Evolutionary conservation across 257 asterid species (phyloP), one percentile per base, ranked within the genome.

Genomic region (Linderniella brevidens): DNA sequence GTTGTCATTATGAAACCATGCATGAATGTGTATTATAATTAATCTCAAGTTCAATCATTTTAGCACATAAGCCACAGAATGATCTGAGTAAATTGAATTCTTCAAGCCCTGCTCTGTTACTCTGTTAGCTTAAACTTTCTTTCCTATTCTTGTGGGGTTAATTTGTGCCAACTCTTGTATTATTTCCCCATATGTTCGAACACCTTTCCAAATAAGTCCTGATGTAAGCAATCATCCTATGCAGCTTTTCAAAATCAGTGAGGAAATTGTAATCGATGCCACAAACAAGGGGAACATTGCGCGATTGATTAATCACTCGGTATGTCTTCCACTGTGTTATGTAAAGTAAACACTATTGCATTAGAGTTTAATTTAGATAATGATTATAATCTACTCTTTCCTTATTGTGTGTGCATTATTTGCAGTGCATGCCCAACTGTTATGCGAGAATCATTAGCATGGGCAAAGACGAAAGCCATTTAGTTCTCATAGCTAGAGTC

Each of bases 401-500:
- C 6, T 6, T 25, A 25, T 25, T 25, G 3, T 25, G 6, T 25
- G 32, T 25, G 6, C 6, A 25, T 46, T 52, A 58, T 32, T 11
- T 66, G 64, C 85, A 90, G 99, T 90, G 99, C 67, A 79, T 67
- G 92, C 99, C 99, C 36, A 90, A 75, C 55, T 90, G 96, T 63
- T 81, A 90, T 17, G 93, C 96, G 9, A 79, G 99, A 73, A 90
- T 85, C 38, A 61, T 82, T 90, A 70, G 79, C 55, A 44, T 70
- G 59, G 78, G 82, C 19, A 65, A 77, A 57, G 83, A 84, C 15
- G 87, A 81, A 60, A 85, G 86, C 74, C 68, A 78, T 20, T 81
- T 90, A 52, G 77, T 85, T 56, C 96, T 90, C 44, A 80, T 85
- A 35, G 96, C 96, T 13, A 90, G 75, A 66, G 67, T 68, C 53